Conservation (phyloP, 805 yeast species). For the Lipomyces starkeyi region DNA sequence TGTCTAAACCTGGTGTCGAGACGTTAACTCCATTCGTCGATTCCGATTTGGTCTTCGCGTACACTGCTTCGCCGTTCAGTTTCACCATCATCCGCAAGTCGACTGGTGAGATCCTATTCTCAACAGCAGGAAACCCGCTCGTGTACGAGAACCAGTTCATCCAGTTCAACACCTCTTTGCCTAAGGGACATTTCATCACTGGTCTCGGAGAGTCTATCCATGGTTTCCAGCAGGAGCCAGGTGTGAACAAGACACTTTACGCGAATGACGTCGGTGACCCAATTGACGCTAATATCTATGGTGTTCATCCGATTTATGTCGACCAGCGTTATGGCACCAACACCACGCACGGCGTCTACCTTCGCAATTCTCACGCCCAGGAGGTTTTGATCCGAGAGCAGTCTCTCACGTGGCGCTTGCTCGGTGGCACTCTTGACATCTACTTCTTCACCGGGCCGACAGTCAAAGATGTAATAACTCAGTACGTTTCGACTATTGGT, state of each 20-base stretch:
- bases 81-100: constrained; percentile 40
- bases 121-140: constrained; percentile 45
- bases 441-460: constrained; percentile 44
- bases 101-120: constrained; percentile 43
- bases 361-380: constrained; percentile 46
- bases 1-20: constrained; percentile 7
- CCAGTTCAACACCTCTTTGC: constrained; percentile 46
- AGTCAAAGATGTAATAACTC: constrained; percentile 57
- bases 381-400: constrained; percentile 45
- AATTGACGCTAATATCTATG: constrained; percentile 47
- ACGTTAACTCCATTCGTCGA: not conserved
- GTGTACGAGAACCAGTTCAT: constrained; percentile 44
- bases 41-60: constrained; percentile 11
- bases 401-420: constrained; percentile 45
- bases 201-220: constrained; percentile 49
- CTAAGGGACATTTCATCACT: constrained; percentile 42
- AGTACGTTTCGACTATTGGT: constrained; percentile 69
- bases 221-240: constrained; percentile 43
- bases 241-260: constrained; percentile 44
- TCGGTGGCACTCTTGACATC: constrained; percentile 46
- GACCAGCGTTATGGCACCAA: constrained; percentile 42
- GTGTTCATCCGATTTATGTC: constrained; percentile 47
- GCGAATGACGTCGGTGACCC: constrained; percentile 41
- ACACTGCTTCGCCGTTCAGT: constrained; percentile 31
- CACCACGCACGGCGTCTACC: constrained; percentile 46